Base-by-base conservation (phyloP, 2,329 filamentous ascomycete species). In the Neofusicoccum umdonicola region DNA sequence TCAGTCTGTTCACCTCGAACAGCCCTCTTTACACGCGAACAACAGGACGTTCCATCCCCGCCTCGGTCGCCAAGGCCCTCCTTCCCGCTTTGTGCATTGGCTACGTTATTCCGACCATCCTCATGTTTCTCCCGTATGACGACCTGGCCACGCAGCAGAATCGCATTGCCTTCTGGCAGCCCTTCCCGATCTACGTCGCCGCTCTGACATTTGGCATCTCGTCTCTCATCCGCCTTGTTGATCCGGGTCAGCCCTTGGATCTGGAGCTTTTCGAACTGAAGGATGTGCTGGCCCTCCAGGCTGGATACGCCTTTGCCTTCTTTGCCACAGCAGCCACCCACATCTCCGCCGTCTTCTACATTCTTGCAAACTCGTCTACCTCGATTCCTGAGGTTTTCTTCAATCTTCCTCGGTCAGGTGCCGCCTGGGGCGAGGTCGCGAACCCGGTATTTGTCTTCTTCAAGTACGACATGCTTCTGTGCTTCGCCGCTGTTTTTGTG, bases 1-100 rank as follows among this genome's bases (percentile, higher is more conserved):
- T 62, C 17, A 71, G 67, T 54, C 57, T 69, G 4, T 69, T 62
- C 42, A 52, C 63, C 19, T 70, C 66, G 9, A 50, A 60, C 35
- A 56, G 50, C 7, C 37, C 54, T 1, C 11, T 44, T 12, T 71
- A 71, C 56, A 69, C 68, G 39, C 48, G 63, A 1, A 52, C 67
- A 3, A 39, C 61, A 15, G 52, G 61, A 35, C 65, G 68, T n/a
- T 60, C 58, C 3, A 47, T 72, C 9, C 56, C 68, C 8, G 50
- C 68, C 1, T 56, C 65, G 8, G 67, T 68, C 17, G 72, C 71
- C 8, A 67, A 67, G 54, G 68, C 69, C 3, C 63, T 74, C 9
- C 52, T 69, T 1, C 70, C 71, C 7, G 67, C 71, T 8, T n/a
- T 73, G 31, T 8, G 71, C 5, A 19, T 72, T 11, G 71, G 72